Base-by-base conservation (phyloP, 352 stramenopile species). In the Globisporangium heterothallicum region DNA sequence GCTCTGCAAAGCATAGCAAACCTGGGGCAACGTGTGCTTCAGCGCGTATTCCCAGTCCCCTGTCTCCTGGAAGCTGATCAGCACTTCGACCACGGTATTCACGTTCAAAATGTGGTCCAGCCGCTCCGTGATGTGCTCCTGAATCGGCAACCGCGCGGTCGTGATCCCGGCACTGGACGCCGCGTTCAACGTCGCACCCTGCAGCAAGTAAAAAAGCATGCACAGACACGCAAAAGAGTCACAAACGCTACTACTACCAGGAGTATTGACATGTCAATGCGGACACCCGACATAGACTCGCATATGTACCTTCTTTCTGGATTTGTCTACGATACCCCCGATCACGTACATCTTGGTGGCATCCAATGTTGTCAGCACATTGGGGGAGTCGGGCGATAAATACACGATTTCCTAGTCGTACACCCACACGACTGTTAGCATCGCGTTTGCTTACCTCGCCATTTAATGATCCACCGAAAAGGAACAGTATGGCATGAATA, bases 61-160 rank as follows among this genome's bases (percentile, higher is more conserved):
- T 14, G 59, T 44, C 46, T 68, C 59, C 24, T 64, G 61, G 34
- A 81, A 85, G 8, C 70, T 61, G 36, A 84, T 84, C 30, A 90
- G 66, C 48, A 88, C 76, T 26, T 88, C 78, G 16, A 84, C 46
- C 25, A 92, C 74, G 30, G 78, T 88, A 55, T 92, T 89, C 22
- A 92, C 76, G 54, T 89, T 92, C 35, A 92, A 58, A 30, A 92
- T 89, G 46, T 92, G 81, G 49, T 89, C 78, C 18, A 84, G 56
- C 3, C 81, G 72, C 50, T 86, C 67, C 3, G 68, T 64, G 30
- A 87, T 73, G 50, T 83, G 53, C 53, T 92, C 81, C 42, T 88
- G 81, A 53, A 92, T 88, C 18, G 81, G 81, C 36, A 92, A 47
- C 18, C 81, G 70, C 12, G 66, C 76, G 5, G 76, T 89, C 16